These are phyloP conservation scores for Phoenix roebelenii DNA, from an alignment of 176 grass and related monocot species.

Conservation along the genomic window DNA sequence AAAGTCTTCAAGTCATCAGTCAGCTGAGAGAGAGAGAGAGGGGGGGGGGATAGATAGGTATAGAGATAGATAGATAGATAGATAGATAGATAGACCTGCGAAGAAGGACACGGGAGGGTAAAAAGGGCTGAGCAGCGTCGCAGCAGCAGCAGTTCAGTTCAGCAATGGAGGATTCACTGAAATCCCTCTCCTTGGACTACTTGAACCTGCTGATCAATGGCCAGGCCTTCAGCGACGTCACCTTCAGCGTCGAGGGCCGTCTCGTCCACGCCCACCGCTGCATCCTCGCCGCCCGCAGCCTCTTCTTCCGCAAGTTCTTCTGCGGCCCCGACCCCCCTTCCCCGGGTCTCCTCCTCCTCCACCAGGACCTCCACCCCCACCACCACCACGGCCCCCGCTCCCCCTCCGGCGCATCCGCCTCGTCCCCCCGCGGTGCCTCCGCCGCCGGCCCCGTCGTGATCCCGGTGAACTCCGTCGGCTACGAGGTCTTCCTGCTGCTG, in stretches of 20 bases:
- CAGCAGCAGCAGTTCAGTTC: no score
- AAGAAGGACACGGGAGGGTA: no score
- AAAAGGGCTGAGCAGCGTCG: no score
- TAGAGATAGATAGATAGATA: no score
- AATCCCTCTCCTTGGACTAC: conserved; percentile 93
- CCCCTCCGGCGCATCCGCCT: conserved; percentile 44
- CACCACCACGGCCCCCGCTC: conserved; percentile 56
- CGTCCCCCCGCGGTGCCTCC: conserved; percentile 32
- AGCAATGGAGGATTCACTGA: conserved; percentile 89
- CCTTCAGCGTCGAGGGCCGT: conserved; percentile 91
- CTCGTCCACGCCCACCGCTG: conserved; percentile 96
- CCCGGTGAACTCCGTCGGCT: conserved; percentile 81
- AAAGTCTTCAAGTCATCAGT: no score
- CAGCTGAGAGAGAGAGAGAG: no score
- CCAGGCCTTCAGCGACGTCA: conserved; percentile 96
- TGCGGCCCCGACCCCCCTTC: conserved; percentile 43
- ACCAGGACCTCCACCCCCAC: conserved; percentile 18
- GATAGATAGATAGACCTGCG: no score
- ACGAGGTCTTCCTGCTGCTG: conserved; percentile 94
- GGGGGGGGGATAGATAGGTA: no score
- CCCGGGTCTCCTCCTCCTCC: conserved; percentile 15
- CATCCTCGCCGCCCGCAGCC: conserved; percentile 94
- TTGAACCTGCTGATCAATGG: conserved; percentile 97
- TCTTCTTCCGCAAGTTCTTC: conserved; percentile 97
- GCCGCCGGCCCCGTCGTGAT: conserved; percentile 34